Conservation (phyloP, 1,139 yeast genomes). For the Barnettozyma hawaiiensis region DNA sequence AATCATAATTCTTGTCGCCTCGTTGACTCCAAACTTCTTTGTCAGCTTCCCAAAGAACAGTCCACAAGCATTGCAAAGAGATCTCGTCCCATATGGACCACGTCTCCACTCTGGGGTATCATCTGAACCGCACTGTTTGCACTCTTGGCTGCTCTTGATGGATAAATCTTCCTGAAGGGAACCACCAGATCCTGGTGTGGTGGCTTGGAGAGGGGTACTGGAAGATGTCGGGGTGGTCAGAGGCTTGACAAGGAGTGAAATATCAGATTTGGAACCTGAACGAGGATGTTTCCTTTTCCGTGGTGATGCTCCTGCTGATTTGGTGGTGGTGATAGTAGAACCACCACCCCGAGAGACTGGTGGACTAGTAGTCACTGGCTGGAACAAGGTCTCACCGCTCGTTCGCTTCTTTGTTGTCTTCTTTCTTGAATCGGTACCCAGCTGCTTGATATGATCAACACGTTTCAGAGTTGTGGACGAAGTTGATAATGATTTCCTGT, state of each 20-base stretch:
- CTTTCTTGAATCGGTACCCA: neutral
- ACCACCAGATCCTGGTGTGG: neutral
- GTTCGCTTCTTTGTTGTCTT: neutral
- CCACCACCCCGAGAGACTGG: too few species aligned
- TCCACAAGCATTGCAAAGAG: constrained; percentile 80
- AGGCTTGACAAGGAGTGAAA: constrained; percentile 14
- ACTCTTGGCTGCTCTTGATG: constrained; percentile 20
- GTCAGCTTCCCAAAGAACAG: constrained; percentile 66
- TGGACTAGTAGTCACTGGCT: neutral
- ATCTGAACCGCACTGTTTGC: constrained; percentile 60
- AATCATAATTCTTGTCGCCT: constrained; percentile 21
- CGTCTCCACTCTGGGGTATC: constrained; percentile 84
- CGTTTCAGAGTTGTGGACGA: neutral
- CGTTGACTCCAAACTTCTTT: constrained; percentile 46
- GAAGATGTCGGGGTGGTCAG: neutral
- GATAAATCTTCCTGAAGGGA: constrained; percentile 19
- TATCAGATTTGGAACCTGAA: constrained; percentile 6
- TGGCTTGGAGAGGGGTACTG: neutral
- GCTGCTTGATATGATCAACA: constrained; percentile 3
- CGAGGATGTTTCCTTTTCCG: constrained; percentile 7
- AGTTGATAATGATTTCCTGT: neutral
- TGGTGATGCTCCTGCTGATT: neutral
- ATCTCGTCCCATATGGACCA: constrained; percentile 72
- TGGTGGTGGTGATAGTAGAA: too few species aligned
- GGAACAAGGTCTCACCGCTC: neutral